Percentiles rank a stretch among this genome's conserved stretches.
These are phyloP conservation scores for Penicillium sp. DNA, from an alignment of 2,329 filamentous ascomycete species.

Conservation along the genomic window DNA sequence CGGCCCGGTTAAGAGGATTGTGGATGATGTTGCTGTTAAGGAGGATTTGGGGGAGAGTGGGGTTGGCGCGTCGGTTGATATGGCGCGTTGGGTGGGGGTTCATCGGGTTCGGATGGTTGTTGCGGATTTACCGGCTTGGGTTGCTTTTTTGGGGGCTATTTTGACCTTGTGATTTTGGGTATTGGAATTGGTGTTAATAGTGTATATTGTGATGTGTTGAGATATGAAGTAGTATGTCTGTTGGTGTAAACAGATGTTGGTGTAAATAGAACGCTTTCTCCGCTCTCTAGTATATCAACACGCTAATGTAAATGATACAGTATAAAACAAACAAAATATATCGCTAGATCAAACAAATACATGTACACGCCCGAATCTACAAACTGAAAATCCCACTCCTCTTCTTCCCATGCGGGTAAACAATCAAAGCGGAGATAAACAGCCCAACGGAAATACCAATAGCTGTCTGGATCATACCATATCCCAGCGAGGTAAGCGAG, in stretches of 20 bases:
- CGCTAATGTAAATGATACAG: neutral
- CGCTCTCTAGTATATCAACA: neutral
- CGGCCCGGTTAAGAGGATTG: conserved; percentile 13
- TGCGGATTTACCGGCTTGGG: conserved; percentile 15
- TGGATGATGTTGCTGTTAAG: conserved; percentile 4
- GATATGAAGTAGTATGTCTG: neutral
- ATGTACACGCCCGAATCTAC: neutral
- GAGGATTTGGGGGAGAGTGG: conserved; percentile 1
- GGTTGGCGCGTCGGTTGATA: conserved; percentile 10
- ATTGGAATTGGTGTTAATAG: neutral
- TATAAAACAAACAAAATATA: neutral
- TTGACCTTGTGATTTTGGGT: conserved; percentile 5
- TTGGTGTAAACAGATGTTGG: neutral
- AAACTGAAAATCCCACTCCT: conserved; percentile 47
- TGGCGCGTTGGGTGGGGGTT: conserved; percentile 17
- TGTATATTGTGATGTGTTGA: neutral
- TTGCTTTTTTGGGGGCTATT: conserved; percentile 15
- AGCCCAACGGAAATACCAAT: conserved; percentile 49
- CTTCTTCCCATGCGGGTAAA: conserved; percentile 48
- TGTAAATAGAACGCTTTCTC: neutral
- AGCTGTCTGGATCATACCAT: conserved; percentile 48
- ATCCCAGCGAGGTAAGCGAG: conserved; percentile 38
- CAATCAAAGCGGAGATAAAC: conserved; percentile 46
- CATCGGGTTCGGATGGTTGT: conserved; percentile 14
- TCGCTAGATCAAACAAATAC: neutral